A percentile compares a stretch with the other conserved stretches of the same genome.
Conservation (phyloP, 495 filamentous ascomycete species). For the Recurvomyces mirabilis region DNA sequence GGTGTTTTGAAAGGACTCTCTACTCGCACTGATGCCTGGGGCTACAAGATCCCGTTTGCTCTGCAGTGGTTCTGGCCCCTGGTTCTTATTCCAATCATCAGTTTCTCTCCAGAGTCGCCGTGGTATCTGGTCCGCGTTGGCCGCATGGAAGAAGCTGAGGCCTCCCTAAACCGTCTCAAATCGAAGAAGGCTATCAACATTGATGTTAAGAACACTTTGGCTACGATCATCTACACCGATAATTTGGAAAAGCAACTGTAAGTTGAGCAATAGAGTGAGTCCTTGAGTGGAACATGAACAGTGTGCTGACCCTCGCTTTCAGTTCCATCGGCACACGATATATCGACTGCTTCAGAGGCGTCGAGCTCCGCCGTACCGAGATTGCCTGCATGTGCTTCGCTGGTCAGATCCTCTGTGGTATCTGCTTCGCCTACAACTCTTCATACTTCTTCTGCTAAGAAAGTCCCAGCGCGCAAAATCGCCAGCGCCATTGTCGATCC, state of each 20-base stretch:
- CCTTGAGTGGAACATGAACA: too few relatives aligned
- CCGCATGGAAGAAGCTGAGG: conserved; percentile 37
- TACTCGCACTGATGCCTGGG: conserved; percentile 47
- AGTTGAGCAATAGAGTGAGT: too few relatives aligned
- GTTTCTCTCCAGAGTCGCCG: conserved; percentile 60
- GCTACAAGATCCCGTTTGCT: conserved; percentile 58
- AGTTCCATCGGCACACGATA: conserved; percentile 49
- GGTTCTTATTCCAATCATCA: conserved; percentile 56
- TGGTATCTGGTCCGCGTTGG: conserved; percentile 71
- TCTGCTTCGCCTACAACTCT: conserved; percentile 18
- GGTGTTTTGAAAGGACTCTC: conserved; percentile 5
- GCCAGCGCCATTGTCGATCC: conserved; percentile 29
- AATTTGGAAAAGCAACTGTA: conserved; percentile 60
- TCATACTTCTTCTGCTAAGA: conserved; percentile 40
- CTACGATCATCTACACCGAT: conserved; percentile 74
- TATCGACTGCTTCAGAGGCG: conserved; percentile 61
- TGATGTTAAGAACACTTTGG: conserved; percentile 37
- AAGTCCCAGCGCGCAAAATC: conserved; percentile 37
- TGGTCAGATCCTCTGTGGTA: conserved; percentile 17
- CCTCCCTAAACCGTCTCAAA: conserved; percentile 55
- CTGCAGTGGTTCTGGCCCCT: conserved; percentile 78
- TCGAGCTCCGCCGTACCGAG: conserved; percentile 59
- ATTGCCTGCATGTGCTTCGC: conserved; percentile 3
- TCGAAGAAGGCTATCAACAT: conserved; percentile 53
- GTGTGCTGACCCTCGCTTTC: too few relatives aligned